phyloP scores from a whole-genome alignment of 106 monocot species.

The Posidonia australis region DNA sequence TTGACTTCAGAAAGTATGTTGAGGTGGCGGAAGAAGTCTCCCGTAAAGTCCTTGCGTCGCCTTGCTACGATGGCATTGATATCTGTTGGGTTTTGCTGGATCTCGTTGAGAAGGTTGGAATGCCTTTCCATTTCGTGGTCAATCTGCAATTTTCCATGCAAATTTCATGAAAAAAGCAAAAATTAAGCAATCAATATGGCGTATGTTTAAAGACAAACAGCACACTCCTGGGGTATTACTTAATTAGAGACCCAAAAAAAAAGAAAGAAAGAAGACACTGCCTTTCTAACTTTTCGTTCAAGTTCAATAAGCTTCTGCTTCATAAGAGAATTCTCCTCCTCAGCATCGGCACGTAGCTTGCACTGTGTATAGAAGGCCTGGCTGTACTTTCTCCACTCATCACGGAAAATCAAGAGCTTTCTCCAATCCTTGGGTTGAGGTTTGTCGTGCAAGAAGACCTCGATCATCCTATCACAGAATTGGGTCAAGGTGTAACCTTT shows the following conservation, averaged over 20 bases:
- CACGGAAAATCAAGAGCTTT: slow-evolving; percentile 79
- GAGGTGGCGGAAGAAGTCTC: slow-evolving; percentile 70
- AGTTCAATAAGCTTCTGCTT: slow-evolving; percentile 58
- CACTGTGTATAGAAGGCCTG: slow-evolving; percentile 55
- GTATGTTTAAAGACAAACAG: background rate
- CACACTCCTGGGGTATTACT: no score
- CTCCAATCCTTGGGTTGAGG: slow-evolving; percentile 87
- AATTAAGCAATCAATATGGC: background rate
- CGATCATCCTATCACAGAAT: slow-evolving; percentile 94
- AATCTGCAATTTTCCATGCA: slow-evolving; percentile 30
- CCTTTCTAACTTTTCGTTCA: slow-evolving; percentile 82
- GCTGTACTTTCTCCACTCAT: slow-evolving; percentile 82
- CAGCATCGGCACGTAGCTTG: slow-evolving; percentile 42
- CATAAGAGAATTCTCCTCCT: slow-evolving; percentile 33
- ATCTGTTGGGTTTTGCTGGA: slow-evolving; percentile 62
- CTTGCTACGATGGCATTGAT: slow-evolving; percentile 77
- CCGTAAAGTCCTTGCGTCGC: slow-evolving; percentile 76
- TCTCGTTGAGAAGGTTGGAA: slow-evolving; percentile 57
- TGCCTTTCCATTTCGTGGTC: slow-evolving; percentile 78
- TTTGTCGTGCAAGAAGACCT: slow-evolving; percentile 74
- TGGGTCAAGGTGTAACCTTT: slow-evolving; percentile 86
- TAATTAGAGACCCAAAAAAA: background rate
- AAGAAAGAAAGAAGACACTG: slow-evolving; percentile 1
- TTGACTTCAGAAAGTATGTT: slow-evolving; percentile 39
- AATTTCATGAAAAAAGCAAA: background rate